These are phyloP conservation scores for Pythium insidiosum DNA, from an alignment of 352 stramenopile species.

Conservation along the genomic window DNA sequence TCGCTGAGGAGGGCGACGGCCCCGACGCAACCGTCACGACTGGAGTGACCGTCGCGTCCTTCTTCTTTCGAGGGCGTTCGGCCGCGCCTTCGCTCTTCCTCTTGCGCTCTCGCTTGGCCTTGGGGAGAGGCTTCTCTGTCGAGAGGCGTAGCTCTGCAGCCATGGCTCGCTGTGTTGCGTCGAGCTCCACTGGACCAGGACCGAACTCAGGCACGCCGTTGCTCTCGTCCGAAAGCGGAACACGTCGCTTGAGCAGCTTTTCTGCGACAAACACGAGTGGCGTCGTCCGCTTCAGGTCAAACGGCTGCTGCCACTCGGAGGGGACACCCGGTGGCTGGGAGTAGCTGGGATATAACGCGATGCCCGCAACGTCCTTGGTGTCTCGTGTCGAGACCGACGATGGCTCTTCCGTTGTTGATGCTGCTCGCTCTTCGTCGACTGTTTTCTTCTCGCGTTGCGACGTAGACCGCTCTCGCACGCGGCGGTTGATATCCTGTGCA, in stretches of 20 bases:
- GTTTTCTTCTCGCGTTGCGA: too few relatives aligned
- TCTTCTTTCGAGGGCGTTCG: constrained; percentile 14
- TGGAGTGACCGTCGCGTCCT: constrained; percentile 13
- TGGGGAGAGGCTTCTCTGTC: constrained; percentile 3
- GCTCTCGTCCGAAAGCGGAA: not conserved
- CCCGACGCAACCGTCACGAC: constrained; percentile 1
- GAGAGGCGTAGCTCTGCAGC: constrained; percentile 7
- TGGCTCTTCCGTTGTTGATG: not conserved
- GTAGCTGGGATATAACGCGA: constrained; percentile 38
- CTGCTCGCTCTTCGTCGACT: not conserved
- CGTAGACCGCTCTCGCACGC: not conserved
- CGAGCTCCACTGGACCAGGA: not conserved
- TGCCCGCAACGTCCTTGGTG: constrained; percentile 1
- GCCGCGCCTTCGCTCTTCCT: not conserved
- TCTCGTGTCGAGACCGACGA: not conserved
- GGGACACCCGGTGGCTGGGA: constrained; percentile 26
- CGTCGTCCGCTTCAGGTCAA: constrained; percentile 28
- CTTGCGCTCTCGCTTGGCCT: constrained; percentile 10
- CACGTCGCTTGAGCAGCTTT: constrained; percentile 44
- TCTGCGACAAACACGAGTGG: constrained; percentile 49
- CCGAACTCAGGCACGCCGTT: not conserved
- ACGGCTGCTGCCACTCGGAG: constrained; percentile 29
- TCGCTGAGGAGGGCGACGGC: constrained; percentile 4
- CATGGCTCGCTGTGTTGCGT: constrained; percentile 1
- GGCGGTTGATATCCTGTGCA: constrained; percentile 8